These are phyloP conservation scores for Cutaneotrichosporon sp. DNA, from an alignment of 1,284 basidiomycete species.

Conservation along the genomic window DNA sequence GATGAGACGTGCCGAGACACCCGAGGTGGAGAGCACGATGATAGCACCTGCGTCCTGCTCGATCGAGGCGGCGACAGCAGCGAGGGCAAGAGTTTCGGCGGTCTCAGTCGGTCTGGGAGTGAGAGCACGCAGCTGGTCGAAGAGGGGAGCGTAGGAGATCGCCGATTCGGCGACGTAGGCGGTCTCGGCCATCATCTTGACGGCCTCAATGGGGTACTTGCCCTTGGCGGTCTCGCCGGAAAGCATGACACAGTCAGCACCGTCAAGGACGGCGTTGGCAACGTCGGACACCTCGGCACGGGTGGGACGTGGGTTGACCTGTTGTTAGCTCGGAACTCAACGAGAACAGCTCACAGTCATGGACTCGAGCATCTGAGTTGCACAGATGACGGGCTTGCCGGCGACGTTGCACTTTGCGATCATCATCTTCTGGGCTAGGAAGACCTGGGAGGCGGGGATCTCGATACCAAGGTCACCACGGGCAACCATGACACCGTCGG, in stretches of 20 bases:
- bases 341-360: conserved; percentile 69
- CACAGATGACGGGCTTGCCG: conserved; percentile 97
- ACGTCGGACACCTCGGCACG: conserved; percentile 97
- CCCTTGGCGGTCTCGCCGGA: conserved; percentile 98
- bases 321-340: not conserved
- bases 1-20: conserved; percentile 91
- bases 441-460: conserved; percentile 95
- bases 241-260: conserved; percentile 97
- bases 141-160: conserved; percentile 86
- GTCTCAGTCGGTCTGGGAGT: conserved; percentile 84
- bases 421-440: conserved; percentile 99
- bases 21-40: conserved; percentile 86
- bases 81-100: conserved; percentile 86
- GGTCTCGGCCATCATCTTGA: conserved; percentile 98
- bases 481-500: conserved; percentile 97
- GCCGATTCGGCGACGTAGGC: conserved; percentile 89
- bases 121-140: conserved; percentile 75
- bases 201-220: conserved; percentile 85
- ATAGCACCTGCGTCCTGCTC: conserved; percentile 93
- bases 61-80: conserved; percentile 86
- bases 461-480: conserved; percentile 97
- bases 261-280: conserved; percentile 94
- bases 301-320: conserved; percentile 94
- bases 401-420: conserved; percentile 95
- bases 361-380: conserved; percentile 99